Evolutionary conservation across 2,329 filamentous ascomycete species (phyloP).

Genomic region (Aspergillus intermedius): DNA sequence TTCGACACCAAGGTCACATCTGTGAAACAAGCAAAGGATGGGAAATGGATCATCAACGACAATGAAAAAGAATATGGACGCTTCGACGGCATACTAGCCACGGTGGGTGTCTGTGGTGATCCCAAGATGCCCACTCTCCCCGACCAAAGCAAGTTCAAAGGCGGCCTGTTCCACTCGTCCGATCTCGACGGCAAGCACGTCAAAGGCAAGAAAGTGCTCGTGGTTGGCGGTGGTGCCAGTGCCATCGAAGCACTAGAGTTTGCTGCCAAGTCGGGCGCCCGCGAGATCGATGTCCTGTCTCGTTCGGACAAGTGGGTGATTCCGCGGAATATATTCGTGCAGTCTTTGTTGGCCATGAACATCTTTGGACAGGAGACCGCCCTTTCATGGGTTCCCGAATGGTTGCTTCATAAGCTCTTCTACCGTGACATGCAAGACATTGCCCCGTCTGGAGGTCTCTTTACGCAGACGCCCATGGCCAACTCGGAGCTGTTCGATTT

Average conservation of each 20-base stretch:
- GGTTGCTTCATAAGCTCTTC: slow-evolving; percentile 68
- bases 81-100: slow-evolving; percentile 73
- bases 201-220: slow-evolving; percentile 65
- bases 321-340: slow-evolving; percentile 68
- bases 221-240: slow-evolving; percentile 73
- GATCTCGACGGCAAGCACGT: slow-evolving; percentile 66
- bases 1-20: slow-evolving; percentile 66
- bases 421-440: slow-evolving; percentile 74
- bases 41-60: slow-evolving; percentile 73
- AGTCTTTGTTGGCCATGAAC: slow-evolving; percentile 68
- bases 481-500: slow-evolving; percentile 74
- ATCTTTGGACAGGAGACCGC: slow-evolving; percentile 70
- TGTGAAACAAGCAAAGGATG: slow-evolving; percentile 61
- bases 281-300: slow-evolving; percentile 65
- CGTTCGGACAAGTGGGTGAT: slow-evolving; percentile 84
- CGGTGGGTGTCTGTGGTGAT: slow-evolving; percentile 74
- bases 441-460: slow-evolving; percentile 65
- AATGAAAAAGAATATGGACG: slow-evolving; percentile 60
- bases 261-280: slow-evolving; percentile 59
- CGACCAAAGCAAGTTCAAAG: slow-evolving; percentile 66
- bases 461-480: slow-evolving; percentile 79
- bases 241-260: slow-evolving; percentile 80
- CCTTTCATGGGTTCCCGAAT: slow-evolving; percentile 72
- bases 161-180: slow-evolving; percentile 68
- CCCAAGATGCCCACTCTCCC: slow-evolving; percentile 65